Percentiles rank a stretch among this genome's conserved stretches.
Evolutionary conservation across 2,329 filamentous ascomycete genomes (phyloP).

Genomic region (Sarocladium brachiariae): DNA sequence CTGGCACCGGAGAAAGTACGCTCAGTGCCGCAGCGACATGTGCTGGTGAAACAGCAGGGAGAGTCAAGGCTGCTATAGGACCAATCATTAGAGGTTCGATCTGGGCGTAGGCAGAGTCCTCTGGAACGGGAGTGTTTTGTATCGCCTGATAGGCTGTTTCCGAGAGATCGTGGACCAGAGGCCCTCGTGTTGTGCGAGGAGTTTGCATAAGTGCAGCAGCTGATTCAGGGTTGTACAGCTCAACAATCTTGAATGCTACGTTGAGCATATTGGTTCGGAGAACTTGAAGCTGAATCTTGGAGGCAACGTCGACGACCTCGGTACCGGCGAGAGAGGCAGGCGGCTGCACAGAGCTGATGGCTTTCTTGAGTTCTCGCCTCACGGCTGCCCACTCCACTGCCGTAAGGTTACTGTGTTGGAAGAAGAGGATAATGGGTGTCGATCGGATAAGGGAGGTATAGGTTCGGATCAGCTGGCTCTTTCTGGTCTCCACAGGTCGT

Average conservation of each 20-base stretch:
- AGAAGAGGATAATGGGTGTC: conserved; percentile 77
- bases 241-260: conserved; percentile 75
- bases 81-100: conserved; percentile 75
- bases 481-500: conserved; percentile 77
- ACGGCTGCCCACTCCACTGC: conserved; percentile 55
- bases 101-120: conserved; percentile 41
- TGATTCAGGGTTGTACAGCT: conserved; percentile 61
- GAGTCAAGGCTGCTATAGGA: conserved; percentile 70
- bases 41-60: conserved; percentile 76
- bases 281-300: conserved; percentile 68
- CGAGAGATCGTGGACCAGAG: conserved; percentile 46
- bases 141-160: conserved; percentile 43
- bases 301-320: conserved; percentile 42
- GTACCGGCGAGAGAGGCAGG: conserved; percentile 18
- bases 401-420: conserved; percentile 64
- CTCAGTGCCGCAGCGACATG: conserved; percentile 77
- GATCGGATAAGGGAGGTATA: conserved; percentile 86
- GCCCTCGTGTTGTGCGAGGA: conserved; percentile 23
- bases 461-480: conserved; percentile 77
- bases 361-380: conserved; percentile 35
- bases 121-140: conserved; percentile 27
- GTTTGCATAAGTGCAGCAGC: conserved; percentile 26
- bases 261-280: conserved; percentile 86
- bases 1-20: conserved; percentile 65
- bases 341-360: conserved; percentile 34